Evolutionary conservation across 768 basidiomycete genomes (phyloP).

Genomic region (Tulasnella sp.): DNA sequence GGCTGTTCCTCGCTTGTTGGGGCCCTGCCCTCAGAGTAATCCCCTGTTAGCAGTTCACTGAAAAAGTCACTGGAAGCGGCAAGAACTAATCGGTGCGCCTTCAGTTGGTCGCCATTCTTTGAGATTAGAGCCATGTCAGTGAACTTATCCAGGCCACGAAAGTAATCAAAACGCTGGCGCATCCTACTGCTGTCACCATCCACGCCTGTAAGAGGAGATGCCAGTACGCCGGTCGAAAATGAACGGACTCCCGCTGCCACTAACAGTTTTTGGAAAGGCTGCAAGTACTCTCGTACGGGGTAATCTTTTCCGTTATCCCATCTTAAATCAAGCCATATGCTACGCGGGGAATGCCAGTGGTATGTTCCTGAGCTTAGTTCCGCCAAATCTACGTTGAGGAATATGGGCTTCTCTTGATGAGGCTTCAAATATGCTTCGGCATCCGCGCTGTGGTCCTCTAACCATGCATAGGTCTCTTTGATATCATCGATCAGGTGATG

Average conservation of each 20-base stretch:
- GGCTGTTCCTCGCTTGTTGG: too few species aligned
- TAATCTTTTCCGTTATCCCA: background rate
- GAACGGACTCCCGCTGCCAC: background rate
- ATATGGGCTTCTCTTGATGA: background rate
- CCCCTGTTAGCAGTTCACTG: too few species aligned
- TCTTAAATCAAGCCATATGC: background rate
- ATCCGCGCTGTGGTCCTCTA: background rate
- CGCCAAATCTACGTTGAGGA: background rate
- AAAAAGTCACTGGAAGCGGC: too few species aligned
- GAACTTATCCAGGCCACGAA: background rate
- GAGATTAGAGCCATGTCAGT: background rate
- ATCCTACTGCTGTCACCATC: background rate
- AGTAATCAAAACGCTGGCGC: background rate
- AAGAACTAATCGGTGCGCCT: conserved; percentile 3
- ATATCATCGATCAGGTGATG: background rate
- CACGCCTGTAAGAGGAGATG: background rate
- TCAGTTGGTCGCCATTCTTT: background rate
- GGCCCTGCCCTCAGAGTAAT: too few species aligned
- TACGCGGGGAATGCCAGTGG: too few species aligned
- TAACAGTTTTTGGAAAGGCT: background rate
- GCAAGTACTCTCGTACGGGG: background rate
- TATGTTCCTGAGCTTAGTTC: too few species aligned
- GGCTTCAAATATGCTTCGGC: background rate
- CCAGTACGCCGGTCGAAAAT: background rate
- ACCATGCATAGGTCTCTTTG: background rate